Evolutionary conservation across 1,284 basidiomycete species (phyloP).

Genomic region (Singerocomus inundabilis): DNA sequence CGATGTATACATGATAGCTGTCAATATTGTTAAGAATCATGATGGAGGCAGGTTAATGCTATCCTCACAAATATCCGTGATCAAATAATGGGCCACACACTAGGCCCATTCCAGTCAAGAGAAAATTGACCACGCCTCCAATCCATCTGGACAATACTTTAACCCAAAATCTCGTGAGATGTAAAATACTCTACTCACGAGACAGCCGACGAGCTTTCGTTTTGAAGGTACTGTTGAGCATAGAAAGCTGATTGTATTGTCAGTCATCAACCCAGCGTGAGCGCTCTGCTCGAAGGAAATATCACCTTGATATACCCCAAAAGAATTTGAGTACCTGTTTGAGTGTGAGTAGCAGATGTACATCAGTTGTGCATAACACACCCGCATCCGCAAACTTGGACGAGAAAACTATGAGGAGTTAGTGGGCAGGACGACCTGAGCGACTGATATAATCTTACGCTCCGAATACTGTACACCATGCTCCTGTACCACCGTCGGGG

Average conservation of each 20-base stretch:
- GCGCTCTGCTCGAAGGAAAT: neutral
- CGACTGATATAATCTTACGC: slow-evolving; percentile 15
- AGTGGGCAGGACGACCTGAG: neutral
- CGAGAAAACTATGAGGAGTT: slow-evolving; percentile 24
- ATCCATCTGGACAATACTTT: slow-evolving; percentile 26
- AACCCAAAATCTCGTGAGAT: neutral
- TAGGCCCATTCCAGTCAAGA: slow-evolving; percentile 23
- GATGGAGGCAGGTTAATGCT: neutral
- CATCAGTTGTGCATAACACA: slow-evolving; percentile 4
- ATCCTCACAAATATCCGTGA: too few species aligned
- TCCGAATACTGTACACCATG: slow-evolving; percentile 33
- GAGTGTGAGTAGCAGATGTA: neutral
- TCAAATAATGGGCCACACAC: slow-evolving; percentile 31
- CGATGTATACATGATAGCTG: slow-evolving; percentile 17
- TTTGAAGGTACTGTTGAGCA: neutral
- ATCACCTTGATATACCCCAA: slow-evolving; percentile 37
- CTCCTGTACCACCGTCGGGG: slow-evolving; percentile 28
- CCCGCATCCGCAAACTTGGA: slow-evolving; percentile 31
- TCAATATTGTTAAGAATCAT: neutral
- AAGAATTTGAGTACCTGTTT: slow-evolving; percentile 25
- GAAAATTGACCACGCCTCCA: slow-evolving; percentile 23
- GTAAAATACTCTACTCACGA: slow-evolving; percentile 23
- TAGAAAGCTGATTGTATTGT: slow-evolving; percentile 26
- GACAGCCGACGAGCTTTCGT: slow-evolving; percentile 28
- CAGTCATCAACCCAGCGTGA: neutral